Conservation (phyloP, 2,329 filamentous ascomycete species). For the Anthostomella pinea region DNA sequence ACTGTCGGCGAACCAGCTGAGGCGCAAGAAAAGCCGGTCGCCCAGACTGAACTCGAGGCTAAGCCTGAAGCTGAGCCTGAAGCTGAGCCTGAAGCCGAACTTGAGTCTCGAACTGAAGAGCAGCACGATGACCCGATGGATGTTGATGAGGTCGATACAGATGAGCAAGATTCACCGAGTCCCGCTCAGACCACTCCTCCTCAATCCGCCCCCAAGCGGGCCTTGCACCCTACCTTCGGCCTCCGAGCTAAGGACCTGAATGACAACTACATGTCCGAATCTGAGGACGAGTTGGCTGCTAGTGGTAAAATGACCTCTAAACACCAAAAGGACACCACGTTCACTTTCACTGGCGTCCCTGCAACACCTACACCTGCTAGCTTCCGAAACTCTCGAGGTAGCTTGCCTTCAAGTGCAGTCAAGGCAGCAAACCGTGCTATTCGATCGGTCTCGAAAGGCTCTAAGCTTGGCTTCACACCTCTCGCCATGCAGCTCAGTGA, state of each 20-base stretch:
- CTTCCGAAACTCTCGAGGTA: constrained; percentile 20
- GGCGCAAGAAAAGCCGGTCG: background rate
- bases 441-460: constrained; percentile 28
- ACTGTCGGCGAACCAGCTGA: background rate
- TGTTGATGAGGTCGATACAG: constrained; percentile 27
- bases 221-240: constrained; percentile 34
- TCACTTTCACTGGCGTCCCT: constrained; percentile 32
- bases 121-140: constrained; percentile 21
- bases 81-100: background rate
- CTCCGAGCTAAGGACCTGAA: constrained; percentile 49
- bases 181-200: constrained; percentile 26
- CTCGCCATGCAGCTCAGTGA: constrained; percentile 58
- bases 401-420: constrained; percentile 24
- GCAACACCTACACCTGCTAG: constrained; percentile 41
- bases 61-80: background rate
- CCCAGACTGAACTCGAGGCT: background rate
- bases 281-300: constrained; percentile 50
- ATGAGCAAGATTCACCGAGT: constrained; percentile 16
- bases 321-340: constrained; percentile 24
- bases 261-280: constrained; percentile 46
- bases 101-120: constrained; percentile 1
- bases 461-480: constrained; percentile 58
- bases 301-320: constrained; percentile 26
- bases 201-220: constrained; percentile 27
- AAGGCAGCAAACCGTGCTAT: constrained; percentile 29